A percentile compares a stretch with the other conserved stretches of the same genome.
Conservation (phyloP, 345 rosid species). For the Eucalyptus polybractea region DNA sequence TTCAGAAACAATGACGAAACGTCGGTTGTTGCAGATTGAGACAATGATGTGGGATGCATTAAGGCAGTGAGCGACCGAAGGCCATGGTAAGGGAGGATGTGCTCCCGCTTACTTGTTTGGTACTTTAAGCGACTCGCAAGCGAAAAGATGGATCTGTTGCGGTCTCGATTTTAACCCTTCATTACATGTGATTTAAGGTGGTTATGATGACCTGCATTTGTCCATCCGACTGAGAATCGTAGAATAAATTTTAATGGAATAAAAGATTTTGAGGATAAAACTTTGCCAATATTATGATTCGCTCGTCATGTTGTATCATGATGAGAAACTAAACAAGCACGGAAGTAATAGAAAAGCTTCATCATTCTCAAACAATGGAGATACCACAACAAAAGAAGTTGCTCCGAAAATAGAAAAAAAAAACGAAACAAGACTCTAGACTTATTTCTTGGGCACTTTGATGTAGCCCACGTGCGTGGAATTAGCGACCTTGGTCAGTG, state of each 20-base stretch:
- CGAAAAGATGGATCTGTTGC: not conserved
- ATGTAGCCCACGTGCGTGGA: conserved; percentile 13
- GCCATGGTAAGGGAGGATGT: not conserved
- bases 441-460: not conserved
- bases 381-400: not conserved
- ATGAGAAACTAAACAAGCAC: not conserved
- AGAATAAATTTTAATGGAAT: not conserved
- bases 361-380: not conserved
- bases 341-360: not conserved
- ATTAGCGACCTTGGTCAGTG: conserved; percentile 6
- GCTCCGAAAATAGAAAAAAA: not conserved
- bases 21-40: not conserved
- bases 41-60: not conserved
- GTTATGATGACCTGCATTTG: not conserved
- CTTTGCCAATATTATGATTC: not conserved
- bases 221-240: not conserved
- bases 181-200: not conserved
- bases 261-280: not conserved
- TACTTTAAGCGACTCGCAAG: not conserved
- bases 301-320: not conserved
- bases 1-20: not conserved
- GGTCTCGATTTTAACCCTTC: not conserved
- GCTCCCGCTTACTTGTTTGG: not conserved
- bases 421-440: no score
- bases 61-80: not conserved